A percentile compares a stretch with the other conserved stretches of the same genome.
Evolutionary conservation across 805 yeast genomes (phyloP).

Genomic region (Candida piceae): DNA sequence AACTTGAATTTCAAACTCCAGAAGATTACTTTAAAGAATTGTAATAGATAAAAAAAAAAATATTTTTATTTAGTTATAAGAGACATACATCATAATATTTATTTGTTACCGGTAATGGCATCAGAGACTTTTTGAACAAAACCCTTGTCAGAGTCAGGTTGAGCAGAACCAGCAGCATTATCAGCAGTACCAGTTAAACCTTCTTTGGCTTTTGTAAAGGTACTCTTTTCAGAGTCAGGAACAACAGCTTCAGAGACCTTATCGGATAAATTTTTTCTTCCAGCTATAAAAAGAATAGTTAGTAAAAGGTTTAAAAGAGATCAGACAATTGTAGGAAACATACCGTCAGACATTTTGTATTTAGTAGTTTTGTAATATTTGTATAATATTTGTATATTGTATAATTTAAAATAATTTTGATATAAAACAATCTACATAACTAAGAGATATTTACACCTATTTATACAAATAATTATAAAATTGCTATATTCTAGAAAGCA

Average conservation of each 20-base stretch:
- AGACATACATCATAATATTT: slow-evolving; percentile 27
- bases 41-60: neutral
- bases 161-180: slow-evolving; percentile 49
- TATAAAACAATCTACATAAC: too few species aligned
- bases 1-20: slow-evolving; percentile 58
- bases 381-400: too few species aligned
- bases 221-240: slow-evolving; percentile 67
- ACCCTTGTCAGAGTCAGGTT: slow-evolving; percentile 68
- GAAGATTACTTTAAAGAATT: slow-evolving; percentile 36
- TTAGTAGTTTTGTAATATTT: neutral
- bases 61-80: too few species aligned
- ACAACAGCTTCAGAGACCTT: slow-evolving; percentile 61
- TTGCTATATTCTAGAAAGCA: too few species aligned
- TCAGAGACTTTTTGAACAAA: slow-evolving; percentile 66
- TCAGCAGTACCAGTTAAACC: slow-evolving; percentile 61
- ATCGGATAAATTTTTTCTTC: slow-evolving; percentile 73
- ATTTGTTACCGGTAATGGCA: slow-evolving; percentile 53
- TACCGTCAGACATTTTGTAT: neutral
- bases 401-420: too few species aligned
- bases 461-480: too few species aligned
- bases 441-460: too few species aligned
- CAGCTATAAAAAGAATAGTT: slow-evolving; percentile 26
- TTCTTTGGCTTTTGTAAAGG: slow-evolving; percentile 67
- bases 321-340: too few species aligned
- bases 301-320: too few species aligned